Evolutionary conservation across 257 asterid genomes (phyloP), one percentile per base, ranked within the genome.

Genomic region (Fraxinus pennsylvanica): DNA sequence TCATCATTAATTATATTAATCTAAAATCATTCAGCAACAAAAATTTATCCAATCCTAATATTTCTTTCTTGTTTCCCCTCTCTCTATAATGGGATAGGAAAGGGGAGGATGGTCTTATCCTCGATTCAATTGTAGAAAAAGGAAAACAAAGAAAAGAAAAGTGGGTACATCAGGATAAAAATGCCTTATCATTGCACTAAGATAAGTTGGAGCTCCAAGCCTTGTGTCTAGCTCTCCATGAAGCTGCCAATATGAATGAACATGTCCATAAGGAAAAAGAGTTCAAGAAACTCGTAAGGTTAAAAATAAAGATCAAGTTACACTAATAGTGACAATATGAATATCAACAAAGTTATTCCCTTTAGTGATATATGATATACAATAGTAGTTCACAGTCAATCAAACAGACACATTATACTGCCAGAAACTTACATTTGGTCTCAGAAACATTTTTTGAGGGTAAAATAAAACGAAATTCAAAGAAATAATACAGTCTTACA

Each of bases 201-300:
- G 71, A 77, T 52, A 82, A 80, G 88, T 90, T 9, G 98, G 97
- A 71, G 90, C 87, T 75, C 94, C 98, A 78, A 84, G 78, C 83
- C 79, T 87, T 5, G 99, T 95, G 85, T 95, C 97, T 27, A 95
- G 90, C 81, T 95, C 99, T 67, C 97, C 99, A 80, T 84, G 81
- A 87, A 92, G 75, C 97, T 90, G 89, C 79, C 79, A 78, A 68
- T 77, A 65, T 6, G 69, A 79, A 74, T 4, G 5, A 27, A 75
- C 41, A 74, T 9, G 1, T 6, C 78, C 72, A 72, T 7, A 47
- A 81, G 67, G 67, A 6, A 63, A 63, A 32, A 9, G 7, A 63
- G 69, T 22, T 63, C 36, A 27, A 19, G 35, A 61, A 63, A 63
- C 17, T 63, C 6, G 9, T 27, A 0, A 63, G 7, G 19, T 27